phyloP scores from a whole-genome alignment of 2,329 filamentous ascomycete species.

The Aspergillus calidoustus region DNA sequence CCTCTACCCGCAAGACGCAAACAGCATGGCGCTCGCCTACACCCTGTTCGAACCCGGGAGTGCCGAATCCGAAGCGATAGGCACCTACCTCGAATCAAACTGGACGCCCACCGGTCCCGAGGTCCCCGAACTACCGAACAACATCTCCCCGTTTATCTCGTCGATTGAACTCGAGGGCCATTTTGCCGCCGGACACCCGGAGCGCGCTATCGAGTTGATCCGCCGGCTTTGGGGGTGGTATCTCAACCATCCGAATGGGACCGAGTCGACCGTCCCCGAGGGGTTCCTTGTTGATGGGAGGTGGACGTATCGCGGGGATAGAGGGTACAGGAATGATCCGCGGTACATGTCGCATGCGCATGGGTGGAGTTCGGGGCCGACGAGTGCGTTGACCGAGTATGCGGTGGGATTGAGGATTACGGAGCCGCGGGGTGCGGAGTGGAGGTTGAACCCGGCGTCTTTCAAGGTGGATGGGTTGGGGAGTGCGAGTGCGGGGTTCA shows the following conservation, averaged over 20 bases:
- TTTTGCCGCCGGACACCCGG: conserved; percentile 52
- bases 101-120: conserved; percentile 62
- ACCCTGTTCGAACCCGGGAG: conserved; percentile 51
- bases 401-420: conserved; percentile 51
- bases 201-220: conserved; percentile 61
- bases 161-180: conserved; percentile 65
- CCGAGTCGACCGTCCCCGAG: conserved; percentile 62
- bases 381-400: conserved; percentile 50
- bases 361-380: conserved; percentile 50
- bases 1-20: conserved; percentile 65
- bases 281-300: conserved; percentile 61
- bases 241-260: conserved; percentile 61
- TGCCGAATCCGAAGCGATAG: conserved; percentile 46
- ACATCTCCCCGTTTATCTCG: conserved; percentile 63
- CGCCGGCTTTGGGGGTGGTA: conserved; percentile 66
- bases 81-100: conserved; percentile 52
- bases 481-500: conserved; percentile 52
- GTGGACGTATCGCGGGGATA: conserved; percentile 60
- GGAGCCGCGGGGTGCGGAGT: conserved; percentile 45
- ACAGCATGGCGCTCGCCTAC: conserved; percentile 55
- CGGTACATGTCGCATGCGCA: conserved; percentile 50
- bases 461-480: conserved; percentile 46
- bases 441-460: conserved; percentile 48
- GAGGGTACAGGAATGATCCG: conserved; percentile 57
- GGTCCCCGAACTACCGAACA: conserved; percentile 60